A percentile compares a stretch with the other conserved stretches of the same genome.
Conservation (phyloP, 768 basidiomycete genomes). For the Suillus brevipes region DNA sequence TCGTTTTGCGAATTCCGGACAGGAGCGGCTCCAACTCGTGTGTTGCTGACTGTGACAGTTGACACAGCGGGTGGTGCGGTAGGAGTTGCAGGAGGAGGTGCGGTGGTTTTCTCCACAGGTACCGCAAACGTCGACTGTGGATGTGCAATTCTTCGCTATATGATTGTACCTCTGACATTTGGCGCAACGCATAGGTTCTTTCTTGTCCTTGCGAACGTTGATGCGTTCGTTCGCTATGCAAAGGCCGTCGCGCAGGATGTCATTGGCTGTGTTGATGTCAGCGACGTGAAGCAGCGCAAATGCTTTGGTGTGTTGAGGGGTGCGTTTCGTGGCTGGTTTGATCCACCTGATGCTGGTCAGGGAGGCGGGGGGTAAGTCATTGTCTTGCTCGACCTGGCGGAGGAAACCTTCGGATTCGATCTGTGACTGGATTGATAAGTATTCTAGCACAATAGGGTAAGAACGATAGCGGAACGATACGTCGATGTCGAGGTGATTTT, state of each 20-base stretch:
- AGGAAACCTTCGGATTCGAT: too few relatives aligned
- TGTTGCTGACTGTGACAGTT: constrained; percentile 2
- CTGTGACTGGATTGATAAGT: too few relatives aligned
- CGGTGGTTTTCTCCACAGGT: not conserved
- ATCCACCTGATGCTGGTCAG: too few relatives aligned
- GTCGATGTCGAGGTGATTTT: too few relatives aligned
- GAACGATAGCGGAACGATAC: too few relatives aligned
- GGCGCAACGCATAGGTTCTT: not conserved
- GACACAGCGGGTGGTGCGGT: not conserved
- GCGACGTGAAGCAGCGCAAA: constrained; percentile 26
- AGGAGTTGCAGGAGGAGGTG: not conserved
- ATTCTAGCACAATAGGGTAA: too few relatives aligned
- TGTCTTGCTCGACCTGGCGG: too few relatives aligned
- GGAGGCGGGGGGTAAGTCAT: too few relatives aligned
- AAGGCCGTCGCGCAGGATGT: constrained; percentile 19
- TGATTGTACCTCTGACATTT: constrained; percentile 8
- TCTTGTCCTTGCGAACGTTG: constrained; percentile 9
- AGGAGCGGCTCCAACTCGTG: constrained; percentile 1
- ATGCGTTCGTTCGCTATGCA: constrained; percentile 17
- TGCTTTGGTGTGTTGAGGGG: not conserved
- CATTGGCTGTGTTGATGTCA: constrained; percentile 22
- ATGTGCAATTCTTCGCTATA: constrained; percentile 7
- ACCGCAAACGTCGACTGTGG: not conserved
- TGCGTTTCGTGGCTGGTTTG: not conserved
- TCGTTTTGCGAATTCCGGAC: not conserved